Conservation (phyloP, 331 rosid species). For the Telfairia occidentalis region DNA sequence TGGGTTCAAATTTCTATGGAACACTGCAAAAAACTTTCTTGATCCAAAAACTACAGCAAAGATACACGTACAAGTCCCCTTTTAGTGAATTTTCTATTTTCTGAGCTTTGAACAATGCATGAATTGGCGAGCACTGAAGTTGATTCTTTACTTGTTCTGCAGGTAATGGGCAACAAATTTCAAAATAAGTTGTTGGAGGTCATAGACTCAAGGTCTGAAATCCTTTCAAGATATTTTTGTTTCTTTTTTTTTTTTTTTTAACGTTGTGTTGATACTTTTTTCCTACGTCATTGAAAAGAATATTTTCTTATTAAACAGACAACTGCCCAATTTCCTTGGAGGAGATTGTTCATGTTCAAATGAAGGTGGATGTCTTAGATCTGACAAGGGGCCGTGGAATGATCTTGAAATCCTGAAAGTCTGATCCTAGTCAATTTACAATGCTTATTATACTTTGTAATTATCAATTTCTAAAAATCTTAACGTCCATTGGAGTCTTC, state of each 20-base stretch:
- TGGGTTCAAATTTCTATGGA: constrained; percentile 87
- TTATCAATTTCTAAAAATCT: constrained; percentile 8
- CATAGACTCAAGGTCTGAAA: constrained; percentile 69
- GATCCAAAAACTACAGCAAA: constrained; percentile 90
- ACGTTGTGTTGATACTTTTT: background rate
- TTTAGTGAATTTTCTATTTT: background rate
- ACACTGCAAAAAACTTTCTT: constrained; percentile 75
- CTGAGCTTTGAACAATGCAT: constrained; percentile 21
- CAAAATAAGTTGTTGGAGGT: constrained; percentile 56
- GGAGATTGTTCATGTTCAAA: constrained; percentile 80
- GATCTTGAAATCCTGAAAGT: constrained; percentile 77
- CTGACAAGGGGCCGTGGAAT: constrained; percentile 94
- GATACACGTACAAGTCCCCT: constrained; percentile 46
- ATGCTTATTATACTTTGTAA: constrained; percentile 11
- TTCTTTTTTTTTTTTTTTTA: background rate
- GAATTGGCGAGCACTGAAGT: constrained; percentile 6
- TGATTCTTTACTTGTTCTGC: constrained; percentile 21
- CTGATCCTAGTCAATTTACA: constrained; percentile 24
- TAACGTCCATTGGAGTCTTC: background rate
- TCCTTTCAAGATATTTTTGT: background rate
- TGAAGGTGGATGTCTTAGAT: constrained; percentile 81
- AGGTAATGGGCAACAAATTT: constrained; percentile 78
- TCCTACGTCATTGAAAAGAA: background rate
- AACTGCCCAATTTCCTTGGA: constrained; percentile 87
- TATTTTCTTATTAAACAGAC: constrained; percentile 40